Evolutionary conservation across 441 rosid genomes (phyloP), one percentile per base, ranked within the genome.

Genomic region (Pelargonium myrrhifolium): DNA sequence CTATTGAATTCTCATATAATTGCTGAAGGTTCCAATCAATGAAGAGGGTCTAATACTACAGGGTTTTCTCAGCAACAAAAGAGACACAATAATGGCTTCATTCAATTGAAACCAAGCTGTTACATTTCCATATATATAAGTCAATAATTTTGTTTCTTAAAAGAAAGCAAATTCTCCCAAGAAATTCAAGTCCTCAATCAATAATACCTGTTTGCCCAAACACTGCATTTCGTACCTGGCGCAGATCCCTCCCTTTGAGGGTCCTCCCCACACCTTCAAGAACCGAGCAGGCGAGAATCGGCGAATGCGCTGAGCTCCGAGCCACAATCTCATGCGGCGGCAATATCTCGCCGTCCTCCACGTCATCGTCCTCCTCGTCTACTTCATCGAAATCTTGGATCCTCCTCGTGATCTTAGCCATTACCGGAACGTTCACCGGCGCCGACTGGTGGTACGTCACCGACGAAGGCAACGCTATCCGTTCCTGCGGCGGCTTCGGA

Each of bases 281-380:
- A 76, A 92, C 98, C 1, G 98, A 87, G 77, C 82, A 84, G 4
- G 96, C 78, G 64, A 86, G 31, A 45, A 72, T 43, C 12, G 87
- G 84, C 17, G 92, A 75, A 75, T 85, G 82, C 17, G 89, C 75
- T 73, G 79, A 68, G 65, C 83, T 82, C 75, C 86, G 73, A 7
- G 91, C 98, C 80, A 88, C 91, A 28, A 88, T 85, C 86, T 92
- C 93, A 49, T 92, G 98, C 21, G 96, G 96, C 14, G 96, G 91
- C 74, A 89, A 77, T 89, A 82, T 86, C 71, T 79, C 84, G 7
- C 82, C 85, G 55, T 77, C 87, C 5, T 72, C 81, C 18, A 76
- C 85, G 6, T 80, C 86, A 10, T 83, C 89, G 1, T 77, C 79
- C 12, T 75, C 80, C 53, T 21, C 79, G 20, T 81, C 87, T 6